phyloP scores from a whole-genome alignment of 1,139 yeast genomes.

The Suhomyces coccinellae region DNA sequence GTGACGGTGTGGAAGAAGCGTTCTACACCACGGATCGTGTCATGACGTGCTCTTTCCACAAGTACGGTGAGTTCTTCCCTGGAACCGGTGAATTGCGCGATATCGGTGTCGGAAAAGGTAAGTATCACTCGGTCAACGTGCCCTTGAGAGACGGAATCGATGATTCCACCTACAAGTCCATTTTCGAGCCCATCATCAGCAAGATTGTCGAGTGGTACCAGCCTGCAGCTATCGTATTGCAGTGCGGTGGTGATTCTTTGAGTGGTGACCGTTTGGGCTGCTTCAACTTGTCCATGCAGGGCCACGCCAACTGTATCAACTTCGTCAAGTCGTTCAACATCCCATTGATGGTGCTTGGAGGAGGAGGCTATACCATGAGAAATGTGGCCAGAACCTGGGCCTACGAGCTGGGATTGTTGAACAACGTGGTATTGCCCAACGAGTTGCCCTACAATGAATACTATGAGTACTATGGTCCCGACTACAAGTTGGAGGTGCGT shows the following conservation, averaged over 20 bases:
- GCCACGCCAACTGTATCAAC: conserved; percentile 94
- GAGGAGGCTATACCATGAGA: conserved; percentile 98
- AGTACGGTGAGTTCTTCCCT: conserved; percentile 95
- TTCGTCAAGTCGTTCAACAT: conserved; percentile 83
- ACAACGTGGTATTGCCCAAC: conserved; percentile 73
- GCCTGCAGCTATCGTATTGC: conserved; percentile 89
- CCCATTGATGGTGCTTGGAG: conserved; percentile 91
- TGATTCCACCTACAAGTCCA: conserved; percentile 80
- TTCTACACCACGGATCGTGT: conserved; percentile 95
- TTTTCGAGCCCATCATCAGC: conserved; percentile 81
- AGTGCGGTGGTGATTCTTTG: conserved; percentile 91
- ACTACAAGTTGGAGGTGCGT: conserved; percentile 86
- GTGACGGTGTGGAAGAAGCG: conserved; percentile 98
- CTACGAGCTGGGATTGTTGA: conserved; percentile 86
- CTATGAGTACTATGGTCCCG: conserved; percentile 96
- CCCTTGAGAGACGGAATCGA: conserved; percentile 93
- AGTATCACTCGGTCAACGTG: conserved; percentile 81
- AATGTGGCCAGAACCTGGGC: conserved; percentile 97
- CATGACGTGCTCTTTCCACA: conserved; percentile 96
- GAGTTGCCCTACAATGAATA: conserved; percentile 95
- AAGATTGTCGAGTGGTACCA: conserved; percentile 91
- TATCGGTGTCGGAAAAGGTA: conserved; percentile 86
- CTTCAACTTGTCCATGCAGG: conserved; percentile 86
- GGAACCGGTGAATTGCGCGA: conserved; percentile 93
- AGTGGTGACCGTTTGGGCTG: conserved; percentile 92